These are phyloP conservation scores for Fusarium burgessii DNA, from an alignment of 2,329 filamentous ascomycete genomes.

Conservation along the genomic window DNA sequence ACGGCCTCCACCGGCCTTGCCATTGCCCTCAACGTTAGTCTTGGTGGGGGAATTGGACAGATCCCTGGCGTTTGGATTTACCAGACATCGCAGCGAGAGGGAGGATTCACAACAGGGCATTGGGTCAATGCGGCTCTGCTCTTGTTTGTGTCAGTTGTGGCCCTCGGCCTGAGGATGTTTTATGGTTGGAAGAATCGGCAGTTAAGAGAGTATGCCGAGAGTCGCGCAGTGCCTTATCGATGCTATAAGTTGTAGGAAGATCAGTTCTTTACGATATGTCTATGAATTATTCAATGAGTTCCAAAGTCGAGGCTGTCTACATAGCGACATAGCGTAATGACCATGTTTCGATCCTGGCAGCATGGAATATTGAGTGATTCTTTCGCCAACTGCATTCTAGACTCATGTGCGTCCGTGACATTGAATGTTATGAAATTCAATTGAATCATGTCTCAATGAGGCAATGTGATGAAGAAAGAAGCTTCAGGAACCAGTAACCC, in stretches of 20 bases:
- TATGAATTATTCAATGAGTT: conserved; percentile 11
- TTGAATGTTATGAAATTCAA: neutral
- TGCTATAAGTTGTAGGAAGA: conserved; percentile 55
- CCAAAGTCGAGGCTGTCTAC: neutral
- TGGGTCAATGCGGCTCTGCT: conserved; percentile 73
- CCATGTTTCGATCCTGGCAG: neutral
- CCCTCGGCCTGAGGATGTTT: conserved; percentile 65
- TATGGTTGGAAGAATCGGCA: conserved; percentile 63
- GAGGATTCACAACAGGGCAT: conserved; percentile 77
- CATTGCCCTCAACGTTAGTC: conserved; percentile 76
- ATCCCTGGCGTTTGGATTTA: conserved; percentile 82
- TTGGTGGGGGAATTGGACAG: conserved; percentile 75
- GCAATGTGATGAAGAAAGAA: conserved; percentile 1
- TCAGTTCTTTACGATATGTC: neutral
- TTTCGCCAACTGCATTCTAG: neutral
- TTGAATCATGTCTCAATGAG: neutral
- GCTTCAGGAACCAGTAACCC: neutral
- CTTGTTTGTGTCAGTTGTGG: conserved; percentile 68
- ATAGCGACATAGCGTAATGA: neutral
- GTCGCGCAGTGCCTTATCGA: conserved; percentile 51
- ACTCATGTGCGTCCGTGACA: too few relatives aligned
- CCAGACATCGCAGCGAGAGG: conserved; percentile 68
- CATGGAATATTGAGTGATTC: neutral
- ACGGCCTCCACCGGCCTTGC: conserved; percentile 75
- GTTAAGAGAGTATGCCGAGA: conserved; percentile 49